A percentile compares a stretch with the other conserved stretches of the same genome.
Conservation (phyloP, 805 yeast genomes). For the Maudiozyma bulderi region DNA sequence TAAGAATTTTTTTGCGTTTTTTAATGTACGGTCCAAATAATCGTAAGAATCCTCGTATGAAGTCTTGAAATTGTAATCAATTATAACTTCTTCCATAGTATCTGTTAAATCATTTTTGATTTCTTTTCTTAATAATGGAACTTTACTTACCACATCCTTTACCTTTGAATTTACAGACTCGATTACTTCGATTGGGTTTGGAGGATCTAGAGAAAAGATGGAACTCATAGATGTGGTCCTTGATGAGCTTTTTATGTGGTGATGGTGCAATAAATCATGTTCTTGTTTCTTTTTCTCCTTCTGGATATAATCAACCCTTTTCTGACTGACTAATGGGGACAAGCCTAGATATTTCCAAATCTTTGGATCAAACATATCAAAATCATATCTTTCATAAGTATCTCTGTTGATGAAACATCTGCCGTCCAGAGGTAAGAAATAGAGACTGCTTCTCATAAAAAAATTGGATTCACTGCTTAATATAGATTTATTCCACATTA, state of each 20-base stretch:
- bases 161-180: conserved; percentile 4
- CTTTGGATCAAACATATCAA: conserved; percentile 74
- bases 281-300: conserved; percentile 2
- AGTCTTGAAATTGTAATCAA: conserved; percentile 18
- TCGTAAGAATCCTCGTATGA: conserved; percentile 46
- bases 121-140: conserved; percentile 7
- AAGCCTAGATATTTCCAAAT: conserved; percentile 70
- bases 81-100: neutral
- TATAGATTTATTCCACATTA: conserved; percentile 61
- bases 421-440: conserved; percentile 70
- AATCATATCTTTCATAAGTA: conserved; percentile 47
- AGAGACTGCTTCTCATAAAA: conserved; percentile 77
- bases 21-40: conserved; percentile 55
- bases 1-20: conserved; percentile 48
- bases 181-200: neutral
- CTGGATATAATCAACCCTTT: conserved; percentile 13
- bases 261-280: neutral
- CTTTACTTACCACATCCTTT: conserved; percentile 6
- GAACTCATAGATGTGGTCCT: neutral
- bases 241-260: neutral
- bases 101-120: conserved; percentile 2
- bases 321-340: conserved; percentile 56
- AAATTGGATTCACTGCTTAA: conserved; percentile 76
- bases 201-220: neutral
- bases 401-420: conserved; percentile 56